Conservation (phyloP, 345 rosid genomes). For the Rhodamnia argentea region DNA sequence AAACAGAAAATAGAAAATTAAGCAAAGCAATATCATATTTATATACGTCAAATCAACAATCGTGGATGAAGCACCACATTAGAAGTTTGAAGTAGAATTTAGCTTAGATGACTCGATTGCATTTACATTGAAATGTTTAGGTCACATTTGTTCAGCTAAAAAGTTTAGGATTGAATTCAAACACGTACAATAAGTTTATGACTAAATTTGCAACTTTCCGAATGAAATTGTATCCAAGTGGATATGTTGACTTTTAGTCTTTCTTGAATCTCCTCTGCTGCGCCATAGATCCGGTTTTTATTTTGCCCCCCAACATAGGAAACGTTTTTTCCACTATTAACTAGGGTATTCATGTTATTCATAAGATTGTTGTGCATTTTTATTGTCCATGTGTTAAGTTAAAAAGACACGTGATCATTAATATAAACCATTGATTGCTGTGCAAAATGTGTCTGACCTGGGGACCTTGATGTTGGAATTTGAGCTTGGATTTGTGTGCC, state of each 20-base stretch:
- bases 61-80: neutral
- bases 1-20: neutral
- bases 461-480: neutral
- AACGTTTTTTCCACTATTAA: neutral
- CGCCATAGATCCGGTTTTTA: neutral
- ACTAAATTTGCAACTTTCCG: neutral
- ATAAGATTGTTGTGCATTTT: neutral
- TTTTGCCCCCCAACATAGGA: neutral
- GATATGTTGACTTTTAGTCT: neutral
- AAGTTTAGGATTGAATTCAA: neutral
- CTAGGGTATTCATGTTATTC: neutral
- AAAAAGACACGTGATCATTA: neutral
- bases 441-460: neutral
- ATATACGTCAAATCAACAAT: rapidly evolving
- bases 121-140: neutral
- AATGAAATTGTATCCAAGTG: neutral
- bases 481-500: neutral
- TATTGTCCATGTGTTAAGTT: neutral
- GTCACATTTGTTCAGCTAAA: neutral
- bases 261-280: neutral
- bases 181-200: neutral
- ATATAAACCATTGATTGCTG: neutral
- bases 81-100: neutral
- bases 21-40: neutral
- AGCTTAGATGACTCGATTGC: neutral